phyloP scores from a whole-genome alignment of 2,329 filamentous ascomycete genomes.

The Arthroderma sp. region DNA sequence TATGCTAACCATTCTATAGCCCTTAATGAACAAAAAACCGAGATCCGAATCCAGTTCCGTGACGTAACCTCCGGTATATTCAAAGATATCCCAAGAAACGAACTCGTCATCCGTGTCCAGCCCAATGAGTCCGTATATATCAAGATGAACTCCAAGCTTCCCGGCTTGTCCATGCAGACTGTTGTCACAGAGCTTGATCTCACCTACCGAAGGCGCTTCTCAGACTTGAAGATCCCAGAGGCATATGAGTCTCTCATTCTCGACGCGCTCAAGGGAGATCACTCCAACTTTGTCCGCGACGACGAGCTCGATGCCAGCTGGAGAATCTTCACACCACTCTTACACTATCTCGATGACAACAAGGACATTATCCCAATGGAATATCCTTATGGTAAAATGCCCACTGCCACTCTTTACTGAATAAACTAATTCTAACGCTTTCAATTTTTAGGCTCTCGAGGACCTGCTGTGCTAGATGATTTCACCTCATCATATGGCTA shows the following conservation, averaged over 20 bases:
- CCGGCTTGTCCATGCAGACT: conserved; percentile 97
- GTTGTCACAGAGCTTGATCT: conserved; percentile 96
- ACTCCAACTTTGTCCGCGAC: conserved; percentile 97
- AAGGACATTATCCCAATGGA: conserved; percentile 99
- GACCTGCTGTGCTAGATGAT: conserved; percentile 90
- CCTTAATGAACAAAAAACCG: conserved; percentile 98
- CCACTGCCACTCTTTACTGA: neutral
- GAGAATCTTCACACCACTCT: conserved; percentile 93
- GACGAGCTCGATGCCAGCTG: conserved; percentile 95
- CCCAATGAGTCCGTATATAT: conserved; percentile 99
- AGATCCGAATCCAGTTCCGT: conserved; percentile 98
- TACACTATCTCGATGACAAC: conserved; percentile 98
- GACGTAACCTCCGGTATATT: conserved; percentile 98
- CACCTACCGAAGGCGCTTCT: conserved; percentile 96
- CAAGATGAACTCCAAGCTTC: conserved; percentile 99
- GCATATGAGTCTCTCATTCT: conserved; percentile 96
- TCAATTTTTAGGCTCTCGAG: conserved; percentile 62
- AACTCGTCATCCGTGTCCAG: conserved; percentile 97
- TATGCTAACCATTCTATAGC: conserved; percentile 34
- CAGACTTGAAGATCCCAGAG: conserved; percentile 97
- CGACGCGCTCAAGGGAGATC: conserved; percentile 94
- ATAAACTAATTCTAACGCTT: neutral
- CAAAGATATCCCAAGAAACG: conserved; percentile 98
- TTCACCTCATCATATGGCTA: conserved; percentile 97
- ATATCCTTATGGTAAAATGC: conserved; percentile 85